A percentile compares a stretch with the other conserved stretches of the same genome.
Evolutionary conservation across 257 asterid genomes (phyloP).

Genomic region (Jacaranda mimosifolia): DNA sequence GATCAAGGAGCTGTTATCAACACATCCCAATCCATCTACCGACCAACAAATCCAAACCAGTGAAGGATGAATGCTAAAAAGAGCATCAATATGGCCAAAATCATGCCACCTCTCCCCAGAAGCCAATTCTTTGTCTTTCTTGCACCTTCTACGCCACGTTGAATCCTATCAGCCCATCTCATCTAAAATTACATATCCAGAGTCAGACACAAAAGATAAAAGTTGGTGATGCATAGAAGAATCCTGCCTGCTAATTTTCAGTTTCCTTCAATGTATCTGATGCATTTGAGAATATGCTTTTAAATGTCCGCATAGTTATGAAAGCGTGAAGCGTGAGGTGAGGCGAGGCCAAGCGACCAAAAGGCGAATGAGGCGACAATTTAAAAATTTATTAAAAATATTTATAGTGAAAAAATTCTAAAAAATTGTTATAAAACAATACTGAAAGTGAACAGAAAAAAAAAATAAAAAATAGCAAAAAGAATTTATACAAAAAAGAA

Average conservation of each 20-base stretch:
- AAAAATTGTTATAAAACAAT: too few species aligned
- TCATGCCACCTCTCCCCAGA: conserved; percentile 86
- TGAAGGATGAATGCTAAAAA: conserved; percentile 80
- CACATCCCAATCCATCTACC: conserved; percentile 40
- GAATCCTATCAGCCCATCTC: conserved; percentile 92
- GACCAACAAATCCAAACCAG: conserved; percentile 79
- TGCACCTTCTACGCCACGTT: conserved; percentile 82
- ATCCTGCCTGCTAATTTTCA: not conserved
- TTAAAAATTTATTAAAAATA: too few species aligned
- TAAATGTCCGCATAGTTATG: too few species aligned
- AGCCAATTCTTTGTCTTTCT: conserved; percentile 89
- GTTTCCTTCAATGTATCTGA: not conserved
- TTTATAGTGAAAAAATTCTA: too few species aligned
- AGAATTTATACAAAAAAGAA: too few species aligned
- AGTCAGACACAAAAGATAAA: not conserved
- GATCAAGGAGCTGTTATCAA: not conserved
- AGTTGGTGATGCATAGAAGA: not conserved
- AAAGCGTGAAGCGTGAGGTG: too few species aligned
- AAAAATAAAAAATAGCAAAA: too few species aligned
- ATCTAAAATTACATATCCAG: conserved; percentile 57
- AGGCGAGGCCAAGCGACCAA: too few species aligned
- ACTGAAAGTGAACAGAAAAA: too few species aligned
- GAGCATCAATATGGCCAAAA: conserved; percentile 78
- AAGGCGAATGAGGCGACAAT: too few species aligned
- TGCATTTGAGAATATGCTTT: not conserved